Percentiles rank a stretch among this genome's conserved stretches.
These are phyloP conservation scores for Cucurbita pepo DNA, from an alignment of 306 rosid genomes.

Conservation along the genomic window DNA sequence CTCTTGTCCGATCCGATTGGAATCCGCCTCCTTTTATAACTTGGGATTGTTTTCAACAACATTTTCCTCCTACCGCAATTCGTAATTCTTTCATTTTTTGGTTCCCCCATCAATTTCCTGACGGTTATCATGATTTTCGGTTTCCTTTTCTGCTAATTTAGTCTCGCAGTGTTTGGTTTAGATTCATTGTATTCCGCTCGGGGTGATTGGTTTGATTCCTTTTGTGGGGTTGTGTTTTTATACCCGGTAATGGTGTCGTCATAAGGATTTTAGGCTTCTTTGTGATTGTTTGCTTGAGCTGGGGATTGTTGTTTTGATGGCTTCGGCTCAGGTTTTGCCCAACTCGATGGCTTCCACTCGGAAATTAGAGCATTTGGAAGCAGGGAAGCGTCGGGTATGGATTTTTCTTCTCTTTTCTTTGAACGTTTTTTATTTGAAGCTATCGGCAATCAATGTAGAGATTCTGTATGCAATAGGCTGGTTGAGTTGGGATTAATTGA, in stretches of 20 bases:
- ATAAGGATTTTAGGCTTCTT: background rate
- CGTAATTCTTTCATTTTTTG: background rate
- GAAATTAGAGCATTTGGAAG: conserved; percentile 82
- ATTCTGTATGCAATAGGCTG: background rate
- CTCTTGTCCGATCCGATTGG: conserved; percentile 6
- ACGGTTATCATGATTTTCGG: background rate
- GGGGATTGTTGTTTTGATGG: conserved; percentile 30
- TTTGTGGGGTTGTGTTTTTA: background rate
- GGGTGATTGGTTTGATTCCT: background rate
- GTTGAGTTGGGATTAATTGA: background rate
- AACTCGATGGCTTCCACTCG: conserved; percentile 43
- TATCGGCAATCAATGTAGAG: background rate
- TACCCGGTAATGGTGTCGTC: background rate
- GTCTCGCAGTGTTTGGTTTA: background rate
- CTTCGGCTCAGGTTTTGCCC: conserved; percentile 88
- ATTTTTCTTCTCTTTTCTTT: conserved; percentile 1
- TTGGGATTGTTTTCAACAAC: background rate
- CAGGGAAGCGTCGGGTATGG: conserved; percentile 87
- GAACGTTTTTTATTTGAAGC: background rate
- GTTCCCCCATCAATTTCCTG: background rate
- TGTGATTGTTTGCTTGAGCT: conserved; percentile 13
- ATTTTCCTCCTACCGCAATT: background rate
- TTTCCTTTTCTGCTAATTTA: background rate
- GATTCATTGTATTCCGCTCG: background rate
- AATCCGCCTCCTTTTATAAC: background rate